phyloP scores from a whole-genome alignment of 176 grass and related monocot genomes.

The Saccharum spontaneum region DNA sequence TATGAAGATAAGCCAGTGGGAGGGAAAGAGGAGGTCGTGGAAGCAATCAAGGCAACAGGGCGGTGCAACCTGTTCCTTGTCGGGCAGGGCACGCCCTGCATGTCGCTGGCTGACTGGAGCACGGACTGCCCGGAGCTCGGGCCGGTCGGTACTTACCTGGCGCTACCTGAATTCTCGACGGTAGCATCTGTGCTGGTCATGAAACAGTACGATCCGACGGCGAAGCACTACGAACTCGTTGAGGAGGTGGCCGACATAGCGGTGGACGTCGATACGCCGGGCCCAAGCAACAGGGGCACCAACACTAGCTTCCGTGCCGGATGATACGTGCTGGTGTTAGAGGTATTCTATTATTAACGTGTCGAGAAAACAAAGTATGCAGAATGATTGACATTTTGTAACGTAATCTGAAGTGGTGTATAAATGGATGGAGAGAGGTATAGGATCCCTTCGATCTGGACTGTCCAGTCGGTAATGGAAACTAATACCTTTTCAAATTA shows the following conservation, averaged over 20 bases:
- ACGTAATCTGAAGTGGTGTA: not conserved
- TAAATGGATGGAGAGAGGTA: not conserved
- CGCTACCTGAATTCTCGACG: slow-evolving; percentile 45
- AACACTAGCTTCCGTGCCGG: not conserved
- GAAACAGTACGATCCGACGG: slow-evolving; percentile 52
- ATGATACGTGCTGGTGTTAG: not conserved
- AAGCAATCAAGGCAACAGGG: slow-evolving; percentile 22
- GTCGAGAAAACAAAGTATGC: not conserved
- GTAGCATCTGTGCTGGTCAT: slow-evolving; percentile 57
- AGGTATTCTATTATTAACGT: not conserved
- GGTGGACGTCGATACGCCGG: slow-evolving; percentile 39
- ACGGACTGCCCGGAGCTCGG: slow-evolving; percentile 64
- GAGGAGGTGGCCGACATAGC: slow-evolving; percentile 38
- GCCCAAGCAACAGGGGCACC: not conserved
- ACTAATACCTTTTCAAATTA: too few species aligned
- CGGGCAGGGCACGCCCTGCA: slow-evolving; percentile 36
- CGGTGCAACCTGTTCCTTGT: slow-evolving; percentile 51
- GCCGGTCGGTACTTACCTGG: slow-evolving; percentile 53
- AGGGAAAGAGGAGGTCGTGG: slow-evolving; percentile 17
- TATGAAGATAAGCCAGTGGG: slow-evolving; percentile 37
- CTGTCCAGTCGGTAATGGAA: too few species aligned
- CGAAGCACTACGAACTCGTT: slow-evolving; percentile 37
- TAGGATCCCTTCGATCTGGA: too few species aligned
- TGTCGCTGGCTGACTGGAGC: slow-evolving; percentile 28
- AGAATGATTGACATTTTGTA: not conserved